phyloP scores from a whole-genome alignment of 2,329 filamentous ascomycete genomes.

The Alternaria brassicicola region DNA sequence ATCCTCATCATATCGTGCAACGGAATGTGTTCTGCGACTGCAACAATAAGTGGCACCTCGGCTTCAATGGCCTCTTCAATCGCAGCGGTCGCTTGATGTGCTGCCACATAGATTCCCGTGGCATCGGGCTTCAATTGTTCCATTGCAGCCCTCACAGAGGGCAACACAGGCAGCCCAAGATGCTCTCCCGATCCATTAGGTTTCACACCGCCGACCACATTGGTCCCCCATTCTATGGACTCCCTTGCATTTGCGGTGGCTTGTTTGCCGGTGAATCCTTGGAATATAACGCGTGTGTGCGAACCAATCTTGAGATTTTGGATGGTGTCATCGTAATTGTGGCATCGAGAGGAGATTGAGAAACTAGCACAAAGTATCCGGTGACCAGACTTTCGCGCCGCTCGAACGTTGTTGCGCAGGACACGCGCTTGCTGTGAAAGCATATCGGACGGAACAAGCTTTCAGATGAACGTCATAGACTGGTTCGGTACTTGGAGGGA shows the following conservation, averaged over 20 bases:
- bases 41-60: slow-evolving; percentile 77
- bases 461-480: slow-evolving; percentile 15
- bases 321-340: slow-evolving; percentile 66
- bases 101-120: slow-evolving; percentile 79
- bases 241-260: slow-evolving; percentile 79
- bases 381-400: neutral
- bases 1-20: slow-evolving; percentile 78
- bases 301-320: slow-evolving; percentile 69
- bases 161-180: slow-evolving; percentile 73
- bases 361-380: slow-evolving; percentile 27
- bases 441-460: slow-evolving; percentile 16
- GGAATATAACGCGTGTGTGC: slow-evolving; percentile 71
- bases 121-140: slow-evolving; percentile 75
- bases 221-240: slow-evolving; percentile 77
- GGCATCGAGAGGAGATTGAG: slow-evolving; percentile 37
- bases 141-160: slow-evolving; percentile 71
- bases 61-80: slow-evolving; percentile 83
- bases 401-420: slow-evolving; percentile 14
- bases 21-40: slow-evolving; percentile 80
- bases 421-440: slow-evolving; percentile 20
- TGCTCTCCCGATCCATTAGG: slow-evolving; percentile 74
- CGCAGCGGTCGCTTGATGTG: slow-evolving; percentile 72
- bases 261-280: slow-evolving; percentile 71
- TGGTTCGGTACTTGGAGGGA: neutral
- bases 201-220: slow-evolving; percentile 78